phyloP scores from a whole-genome alignment of 2,329 filamentous ascomycete species.

The Diaporthe capsici region DNA sequence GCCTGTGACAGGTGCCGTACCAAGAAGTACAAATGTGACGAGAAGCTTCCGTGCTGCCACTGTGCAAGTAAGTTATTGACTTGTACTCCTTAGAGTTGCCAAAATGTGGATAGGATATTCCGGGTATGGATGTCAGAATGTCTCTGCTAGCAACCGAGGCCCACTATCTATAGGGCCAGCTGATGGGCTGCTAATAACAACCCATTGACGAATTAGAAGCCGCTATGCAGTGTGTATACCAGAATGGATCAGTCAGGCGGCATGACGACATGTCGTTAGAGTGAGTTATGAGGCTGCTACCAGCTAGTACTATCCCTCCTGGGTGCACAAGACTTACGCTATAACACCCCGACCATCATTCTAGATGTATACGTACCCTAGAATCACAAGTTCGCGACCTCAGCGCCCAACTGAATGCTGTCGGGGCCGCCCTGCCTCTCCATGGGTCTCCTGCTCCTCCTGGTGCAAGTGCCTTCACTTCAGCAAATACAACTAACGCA shows the following conservation, averaged over 20 bases:
- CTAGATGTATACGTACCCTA: neutral
- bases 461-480: neutral
- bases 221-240: neutral
- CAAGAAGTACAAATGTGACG: slow-evolving; percentile 11
- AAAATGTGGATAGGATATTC: no score
- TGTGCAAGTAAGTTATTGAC: neutral
- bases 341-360: neutral
- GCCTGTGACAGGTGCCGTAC: neutral
- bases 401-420: neutral
- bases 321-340: neutral
- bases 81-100: no score
- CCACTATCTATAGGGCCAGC: neutral
- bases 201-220: neutral
- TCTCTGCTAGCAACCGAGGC: no score
- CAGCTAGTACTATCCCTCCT: neutral
- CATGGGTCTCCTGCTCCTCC: neutral
- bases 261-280: neutral
- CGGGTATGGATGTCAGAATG: neutral
- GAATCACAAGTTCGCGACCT: neutral
- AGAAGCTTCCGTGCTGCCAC: slow-evolving; percentile 7
- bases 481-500: neutral
- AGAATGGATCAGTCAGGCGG: neutral
- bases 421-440: neutral
- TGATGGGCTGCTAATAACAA: neutral
- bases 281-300: neutral